phyloP scores from a whole-genome alignment of 2,329 filamentous ascomycete species.

The Fusarium ramigenum region DNA sequence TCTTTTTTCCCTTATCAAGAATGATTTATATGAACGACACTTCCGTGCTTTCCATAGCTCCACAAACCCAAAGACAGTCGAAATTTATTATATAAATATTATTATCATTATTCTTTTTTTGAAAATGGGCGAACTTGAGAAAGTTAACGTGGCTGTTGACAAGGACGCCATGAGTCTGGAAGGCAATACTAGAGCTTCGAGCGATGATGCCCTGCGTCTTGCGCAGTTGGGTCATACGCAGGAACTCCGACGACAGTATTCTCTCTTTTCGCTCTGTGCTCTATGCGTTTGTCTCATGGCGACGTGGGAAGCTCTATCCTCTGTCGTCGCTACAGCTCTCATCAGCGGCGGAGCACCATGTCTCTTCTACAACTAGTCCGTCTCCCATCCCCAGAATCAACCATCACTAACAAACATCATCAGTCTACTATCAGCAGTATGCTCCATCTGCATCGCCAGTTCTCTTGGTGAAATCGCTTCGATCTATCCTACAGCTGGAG shows the following conservation, averaged over 20 bases:
- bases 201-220: conserved; percentile 34
- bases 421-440: conserved; percentile 26
- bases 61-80: accelerated
- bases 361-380: conserved; percentile 50
- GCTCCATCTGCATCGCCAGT: conserved; percentile 24
- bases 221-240: conserved; percentile 44
- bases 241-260: conserved; percentile 49
- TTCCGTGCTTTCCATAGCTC: background rate
- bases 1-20: background rate
- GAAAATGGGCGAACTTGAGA: background rate
- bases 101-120: background rate
- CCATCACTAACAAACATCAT: background rate
- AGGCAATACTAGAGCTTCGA: background rate
- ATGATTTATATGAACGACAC: background rate
- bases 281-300: conserved; percentile 60
- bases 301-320: conserved; percentile 60
- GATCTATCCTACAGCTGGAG: conserved; percentile 36
- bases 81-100: background rate
- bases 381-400: accelerated
- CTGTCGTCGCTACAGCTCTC: conserved; percentile 56
- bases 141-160: background rate
- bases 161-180: conserved; percentile 7
- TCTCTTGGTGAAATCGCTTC: conserved; percentile 34
- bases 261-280: conserved; percentile 54
- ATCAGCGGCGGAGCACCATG: conserved; percentile 57